Conservation (phyloP, 148 eudicot species). For the Nepenthes gracilis region DNA sequence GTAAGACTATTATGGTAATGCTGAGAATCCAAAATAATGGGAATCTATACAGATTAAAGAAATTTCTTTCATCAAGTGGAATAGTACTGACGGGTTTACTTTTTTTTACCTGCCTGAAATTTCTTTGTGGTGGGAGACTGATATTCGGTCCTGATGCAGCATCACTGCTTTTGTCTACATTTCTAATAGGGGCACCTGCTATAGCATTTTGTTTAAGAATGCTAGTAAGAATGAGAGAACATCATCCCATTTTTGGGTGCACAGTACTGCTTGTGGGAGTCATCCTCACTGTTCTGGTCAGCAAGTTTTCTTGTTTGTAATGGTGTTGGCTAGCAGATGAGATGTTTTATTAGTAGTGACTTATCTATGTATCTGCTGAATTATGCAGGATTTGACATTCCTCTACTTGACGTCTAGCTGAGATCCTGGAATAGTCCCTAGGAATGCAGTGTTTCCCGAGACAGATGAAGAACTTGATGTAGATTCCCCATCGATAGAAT, state of each 20-base stretch:
- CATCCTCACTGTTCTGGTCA: constrained; percentile 54
- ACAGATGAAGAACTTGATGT: constrained; percentile 21
- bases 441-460: constrained; percentile 41
- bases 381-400: constrained; percentile 54
- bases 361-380: constrained; percentile 2
- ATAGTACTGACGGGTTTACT: background rate
- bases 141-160: constrained; percentile 78
- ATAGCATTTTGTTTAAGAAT: constrained; percentile 59
- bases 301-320: constrained; percentile 8
- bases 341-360: background rate
- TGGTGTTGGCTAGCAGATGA: background rate
- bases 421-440: constrained; percentile 84
- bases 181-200: constrained; percentile 63
- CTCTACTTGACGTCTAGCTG: constrained; percentile 57
- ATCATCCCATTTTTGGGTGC: constrained; percentile 37
- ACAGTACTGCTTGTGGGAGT: constrained; percentile 41
- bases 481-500: constrained; percentile 35
- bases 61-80: too few species aligned
- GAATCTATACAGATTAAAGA: too few species aligned
- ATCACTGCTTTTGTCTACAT: constrained; percentile 46
- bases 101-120: constrained; percentile 41
- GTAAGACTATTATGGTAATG: too few species aligned
- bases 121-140: constrained; percentile 85
- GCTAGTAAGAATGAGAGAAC: constrained; percentile 29
- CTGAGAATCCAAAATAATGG: too few species aligned